Conservation (phyloP, 331 rosid species). For the Acacia pycnantha region DNA sequence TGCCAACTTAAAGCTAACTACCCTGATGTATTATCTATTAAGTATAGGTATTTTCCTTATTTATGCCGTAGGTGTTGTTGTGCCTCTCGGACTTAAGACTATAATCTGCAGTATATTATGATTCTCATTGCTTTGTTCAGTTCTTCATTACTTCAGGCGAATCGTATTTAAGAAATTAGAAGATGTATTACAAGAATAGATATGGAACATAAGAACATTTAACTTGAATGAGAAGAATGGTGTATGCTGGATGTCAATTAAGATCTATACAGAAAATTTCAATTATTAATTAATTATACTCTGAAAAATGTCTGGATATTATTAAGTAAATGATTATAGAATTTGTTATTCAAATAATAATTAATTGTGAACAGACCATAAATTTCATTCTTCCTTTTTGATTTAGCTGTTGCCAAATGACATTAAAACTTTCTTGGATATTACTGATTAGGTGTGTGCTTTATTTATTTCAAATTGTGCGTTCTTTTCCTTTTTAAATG, state of each 20-base stretch:
- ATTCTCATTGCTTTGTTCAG: too few relatives aligned
- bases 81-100: neutral
- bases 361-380: neutral
- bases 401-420: constrained; percentile 8
- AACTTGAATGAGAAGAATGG: neutral
- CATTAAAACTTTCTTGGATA: neutral
- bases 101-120: neutral
- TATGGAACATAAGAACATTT: neutral
- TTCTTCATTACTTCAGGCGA: too few relatives aligned
- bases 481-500: neutral
- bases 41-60: neutral
- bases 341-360: neutral
- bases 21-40: neutral
- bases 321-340: neutral
- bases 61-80: neutral
- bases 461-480: neutral
- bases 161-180: too few relatives aligned
- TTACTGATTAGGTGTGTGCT: neutral
- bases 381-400: neutral
- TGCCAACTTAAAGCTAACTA: neutral
- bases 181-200: neutral
- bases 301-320: neutral
- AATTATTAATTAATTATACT: neutral
- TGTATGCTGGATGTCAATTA: too few relatives aligned
- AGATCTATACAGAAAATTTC: neutral